A percentile compares a stretch with the other conserved stretches of the same genome.
Evolutionary conservation across 192 early-diverging fungal species (phyloP).

Genomic region (Gryganskiella cystojenkinii): DNA sequence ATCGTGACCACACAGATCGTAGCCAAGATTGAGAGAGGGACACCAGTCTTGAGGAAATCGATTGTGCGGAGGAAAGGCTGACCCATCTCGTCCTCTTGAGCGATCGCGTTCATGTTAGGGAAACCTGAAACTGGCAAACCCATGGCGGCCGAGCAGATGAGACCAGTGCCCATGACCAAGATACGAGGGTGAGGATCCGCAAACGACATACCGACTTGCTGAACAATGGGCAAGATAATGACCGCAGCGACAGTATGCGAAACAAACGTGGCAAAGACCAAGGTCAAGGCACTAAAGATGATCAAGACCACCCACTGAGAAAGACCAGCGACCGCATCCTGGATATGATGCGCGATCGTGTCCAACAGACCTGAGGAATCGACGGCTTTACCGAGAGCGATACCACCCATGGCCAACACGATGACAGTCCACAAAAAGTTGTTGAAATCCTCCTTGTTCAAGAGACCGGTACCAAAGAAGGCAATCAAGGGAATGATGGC

Average conservation of each 20-base stretch:
- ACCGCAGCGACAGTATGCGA: constrained; percentile 83
- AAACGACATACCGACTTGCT: constrained; percentile 71
- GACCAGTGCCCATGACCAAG: constrained; percentile 77
- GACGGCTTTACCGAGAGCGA: constrained; percentile 79
- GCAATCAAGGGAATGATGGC: constrained; percentile 78
- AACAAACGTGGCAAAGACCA: constrained; percentile 80
- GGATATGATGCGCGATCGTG: constrained; percentile 67
- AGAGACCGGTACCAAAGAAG: constrained; percentile 76
- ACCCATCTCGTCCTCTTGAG: constrained; percentile 72
- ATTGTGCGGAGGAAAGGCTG: constrained; percentile 68
- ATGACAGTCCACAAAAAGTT: constrained; percentile 69
- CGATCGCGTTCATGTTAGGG: constrained; percentile 83
- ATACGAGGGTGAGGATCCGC: constrained; percentile 74
- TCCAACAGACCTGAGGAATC: constrained; percentile 75
- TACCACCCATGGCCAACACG: constrained; percentile 80
- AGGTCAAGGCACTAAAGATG: constrained; percentile 69
- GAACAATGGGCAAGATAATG: constrained; percentile 77
- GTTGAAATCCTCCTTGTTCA: constrained; percentile 82
- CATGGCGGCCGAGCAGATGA: constrained; percentile 74
- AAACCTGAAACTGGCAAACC: constrained; percentile 81
- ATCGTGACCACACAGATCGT: constrained; percentile 65
- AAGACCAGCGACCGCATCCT: constrained; percentile 60
- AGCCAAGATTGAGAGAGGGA: constrained; percentile 65
- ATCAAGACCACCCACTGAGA: constrained; percentile 63
- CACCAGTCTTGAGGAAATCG: constrained; percentile 76